Conservation (phyloP, 257 asterid species). For the Fraxinus americana region DNA sequence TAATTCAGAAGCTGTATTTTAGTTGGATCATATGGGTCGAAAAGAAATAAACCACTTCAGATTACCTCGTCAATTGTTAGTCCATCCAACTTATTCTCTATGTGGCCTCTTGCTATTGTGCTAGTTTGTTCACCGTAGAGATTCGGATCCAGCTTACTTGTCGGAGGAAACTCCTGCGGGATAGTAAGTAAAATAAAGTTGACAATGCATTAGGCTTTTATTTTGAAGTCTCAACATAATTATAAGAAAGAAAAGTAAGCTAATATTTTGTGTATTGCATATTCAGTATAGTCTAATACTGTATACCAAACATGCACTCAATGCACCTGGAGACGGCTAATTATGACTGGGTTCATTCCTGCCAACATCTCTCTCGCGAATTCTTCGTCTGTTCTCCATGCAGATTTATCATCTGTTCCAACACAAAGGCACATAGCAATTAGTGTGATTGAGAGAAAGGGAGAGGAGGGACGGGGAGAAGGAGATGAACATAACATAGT, state of each 20-base stretch:
- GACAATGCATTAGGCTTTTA: constrained; percentile 7
- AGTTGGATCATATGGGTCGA: neutral
- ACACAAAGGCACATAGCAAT: neutral
- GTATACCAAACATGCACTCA: neutral
- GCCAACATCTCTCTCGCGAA: constrained; percentile 83
- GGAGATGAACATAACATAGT: neutral
- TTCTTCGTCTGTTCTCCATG: constrained; percentile 83
- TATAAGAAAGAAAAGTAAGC: too few species aligned
- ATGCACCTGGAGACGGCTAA: constrained; percentile 65
- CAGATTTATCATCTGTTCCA: constrained; percentile 54
- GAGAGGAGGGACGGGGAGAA: neutral
- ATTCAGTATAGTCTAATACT: too few species aligned
- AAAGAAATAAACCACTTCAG: neutral
- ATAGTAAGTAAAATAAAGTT: neutral
- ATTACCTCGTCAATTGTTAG: constrained; percentile 54
- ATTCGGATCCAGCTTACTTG: constrained; percentile 58
- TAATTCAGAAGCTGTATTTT: too few species aligned
- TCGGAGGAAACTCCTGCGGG: constrained; percentile 72
- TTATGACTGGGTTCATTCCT: constrained; percentile 67
- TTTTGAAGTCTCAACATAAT: neutral
- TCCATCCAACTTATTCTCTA: constrained; percentile 50
- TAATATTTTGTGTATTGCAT: neutral
- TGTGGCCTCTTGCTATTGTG: constrained; percentile 49
- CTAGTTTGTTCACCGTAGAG: constrained; percentile 64
- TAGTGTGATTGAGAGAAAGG: neutral